Percentiles rank a stretch among this genome's conserved stretches.
These are phyloP conservation scores for Hyaloscypha finlandica DNA, from an alignment of 495 filamentous ascomycete genomes.

Conservation along the genomic window DNA sequence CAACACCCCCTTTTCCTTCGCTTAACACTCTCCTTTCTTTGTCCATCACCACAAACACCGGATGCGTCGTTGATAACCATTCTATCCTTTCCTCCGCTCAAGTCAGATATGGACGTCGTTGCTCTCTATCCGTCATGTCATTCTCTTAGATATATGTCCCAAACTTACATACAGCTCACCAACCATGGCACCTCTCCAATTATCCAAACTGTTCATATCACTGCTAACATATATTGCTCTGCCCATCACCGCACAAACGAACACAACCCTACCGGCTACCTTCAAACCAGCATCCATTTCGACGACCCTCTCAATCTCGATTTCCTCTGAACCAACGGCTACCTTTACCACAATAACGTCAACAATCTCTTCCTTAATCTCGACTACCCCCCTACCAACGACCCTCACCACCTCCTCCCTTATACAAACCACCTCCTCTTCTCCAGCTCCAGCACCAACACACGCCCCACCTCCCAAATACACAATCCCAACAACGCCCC, in stretches of 20 bases:
- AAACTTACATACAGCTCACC: not conserved
- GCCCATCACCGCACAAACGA: not conserved
- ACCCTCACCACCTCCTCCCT: not conserved
- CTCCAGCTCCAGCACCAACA: not conserved
- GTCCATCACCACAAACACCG: constrained; percentile 6
- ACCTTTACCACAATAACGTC: not conserved
- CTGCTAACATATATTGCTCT: not conserved
- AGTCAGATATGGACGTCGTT: not conserved
- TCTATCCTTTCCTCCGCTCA: not conserved
- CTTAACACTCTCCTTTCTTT: constrained; percentile 21
- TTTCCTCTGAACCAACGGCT: not conserved
- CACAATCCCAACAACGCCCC: not conserved
- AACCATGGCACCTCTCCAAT: not conserved
- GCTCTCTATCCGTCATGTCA: not conserved
- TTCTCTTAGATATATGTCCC: not conserved
- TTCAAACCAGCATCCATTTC: not conserved
- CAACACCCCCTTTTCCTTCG: not conserved
- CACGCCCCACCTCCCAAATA: not conserved
- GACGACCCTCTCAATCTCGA: not conserved
- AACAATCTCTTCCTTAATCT: not conserved
- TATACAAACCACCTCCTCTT: not conserved
- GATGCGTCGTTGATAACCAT: constrained; percentile 18
- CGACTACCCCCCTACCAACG: not conserved
- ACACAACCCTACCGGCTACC: not conserved
- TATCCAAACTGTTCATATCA: not conserved